Evolutionary conservation across 371 early-diverging fungal genomes (phyloP).

Genomic region (Mortierella sp.): DNA sequence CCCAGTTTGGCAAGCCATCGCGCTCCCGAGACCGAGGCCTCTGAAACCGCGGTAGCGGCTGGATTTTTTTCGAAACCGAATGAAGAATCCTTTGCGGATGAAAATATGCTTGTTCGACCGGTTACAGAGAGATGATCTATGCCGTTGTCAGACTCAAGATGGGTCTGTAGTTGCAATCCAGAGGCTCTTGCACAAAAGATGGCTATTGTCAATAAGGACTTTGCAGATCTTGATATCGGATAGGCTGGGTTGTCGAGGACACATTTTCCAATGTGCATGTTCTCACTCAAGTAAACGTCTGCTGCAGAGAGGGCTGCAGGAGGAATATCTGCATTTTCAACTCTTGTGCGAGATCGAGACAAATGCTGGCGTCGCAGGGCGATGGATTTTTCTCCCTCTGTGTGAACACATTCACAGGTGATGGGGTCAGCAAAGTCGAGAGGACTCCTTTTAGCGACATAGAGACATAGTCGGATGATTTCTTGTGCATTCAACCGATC

Average conservation of each 20-base stretch:
- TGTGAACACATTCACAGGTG: slow-evolving; percentile 32
- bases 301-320: slow-evolving; percentile 1
- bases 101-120: not conserved
- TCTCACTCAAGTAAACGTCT: slow-evolving; percentile 16
- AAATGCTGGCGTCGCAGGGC: not conserved
- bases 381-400: slow-evolving; percentile 23
- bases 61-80: not conserved
- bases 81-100: not conserved
- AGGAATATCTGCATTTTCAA: not conserved
- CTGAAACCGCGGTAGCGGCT: not conserved
- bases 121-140: not conserved
- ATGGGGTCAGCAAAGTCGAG: slow-evolving; percentile 33
- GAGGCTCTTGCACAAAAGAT: slow-evolving; percentile 33
- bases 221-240: slow-evolving; percentile 3
- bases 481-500: slow-evolving; percentile 29
- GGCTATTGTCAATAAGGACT: slow-evolving; percentile 20
- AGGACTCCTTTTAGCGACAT: slow-evolving; percentile 24
- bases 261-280: slow-evolving; percentile 27
- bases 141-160: too few relatives aligned
- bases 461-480: slow-evolving; percentile 26
- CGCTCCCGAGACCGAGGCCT: slow-evolving; percentile 15
- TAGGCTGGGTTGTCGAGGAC: slow-evolving; percentile 19
- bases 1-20: slow-evolving; percentile 37
- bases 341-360: not conserved
- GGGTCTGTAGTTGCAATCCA: not conserved